phyloP scores from a whole-genome alignment of 768 basidiomycete genomes.

The Leccinum broughii region DNA sequence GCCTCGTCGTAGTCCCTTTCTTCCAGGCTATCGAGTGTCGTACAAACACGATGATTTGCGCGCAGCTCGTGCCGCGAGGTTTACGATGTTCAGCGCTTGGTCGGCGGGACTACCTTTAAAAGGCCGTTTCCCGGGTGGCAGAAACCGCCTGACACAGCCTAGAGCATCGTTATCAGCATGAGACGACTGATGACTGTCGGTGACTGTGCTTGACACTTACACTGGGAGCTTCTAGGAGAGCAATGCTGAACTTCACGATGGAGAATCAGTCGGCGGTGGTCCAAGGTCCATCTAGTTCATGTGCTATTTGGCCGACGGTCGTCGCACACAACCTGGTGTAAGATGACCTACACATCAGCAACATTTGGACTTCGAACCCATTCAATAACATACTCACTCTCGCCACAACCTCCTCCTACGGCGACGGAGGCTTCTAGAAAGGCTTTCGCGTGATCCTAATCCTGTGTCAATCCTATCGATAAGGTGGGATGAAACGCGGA shows the following conservation, averaged over 20 bases:
- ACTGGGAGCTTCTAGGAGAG: constrained; percentile 29
- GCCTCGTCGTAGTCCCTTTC: constrained; percentile 1
- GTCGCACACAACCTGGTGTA: too few relatives aligned
- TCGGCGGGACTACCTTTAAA: constrained; percentile 15
- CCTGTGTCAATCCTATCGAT: too few relatives aligned
- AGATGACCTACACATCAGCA: too few relatives aligned
- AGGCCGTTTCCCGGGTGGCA: constrained; percentile 32
- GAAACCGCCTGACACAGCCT: constrained; percentile 39
- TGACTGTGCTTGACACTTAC: constrained; percentile 27
- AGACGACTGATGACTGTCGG: background rate
- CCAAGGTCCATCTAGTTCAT: too few relatives aligned
- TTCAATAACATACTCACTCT: too few relatives aligned
- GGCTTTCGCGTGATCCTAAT: too few relatives aligned
- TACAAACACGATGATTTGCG: constrained; percentile 29
- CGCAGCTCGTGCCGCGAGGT: constrained; percentile 39
- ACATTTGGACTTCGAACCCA: too few relatives aligned
- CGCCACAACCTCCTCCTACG: too few relatives aligned
- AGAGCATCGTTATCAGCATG: background rate
- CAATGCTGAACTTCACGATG: constrained; percentile 28
- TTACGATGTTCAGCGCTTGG: constrained; percentile 37
- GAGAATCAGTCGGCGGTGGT: too few relatives aligned
- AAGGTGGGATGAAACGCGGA: too few relatives aligned
- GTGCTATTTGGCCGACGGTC: too few relatives aligned
- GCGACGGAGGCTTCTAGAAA: too few relatives aligned
- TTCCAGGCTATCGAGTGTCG: constrained; percentile 15